A percentile compares a stretch with the other conserved stretches of the same genome.
These are phyloP conservation scores for Scorias spongiosa DNA, from an alignment of 2,329 filamentous ascomycete species.

Conservation along the genomic window DNA sequence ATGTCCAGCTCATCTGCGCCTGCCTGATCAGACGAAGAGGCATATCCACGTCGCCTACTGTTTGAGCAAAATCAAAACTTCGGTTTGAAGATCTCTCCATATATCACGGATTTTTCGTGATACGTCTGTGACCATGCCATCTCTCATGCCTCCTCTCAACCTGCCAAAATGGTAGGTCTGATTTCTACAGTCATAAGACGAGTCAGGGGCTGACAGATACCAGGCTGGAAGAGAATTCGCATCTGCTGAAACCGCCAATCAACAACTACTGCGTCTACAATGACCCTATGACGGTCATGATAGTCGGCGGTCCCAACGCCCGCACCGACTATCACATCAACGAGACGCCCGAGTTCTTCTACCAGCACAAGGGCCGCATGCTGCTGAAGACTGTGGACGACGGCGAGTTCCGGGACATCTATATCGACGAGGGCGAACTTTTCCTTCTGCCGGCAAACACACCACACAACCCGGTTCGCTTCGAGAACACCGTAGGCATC, in stretches of 20 bases:
- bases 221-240: slow-evolving; percentile 82
- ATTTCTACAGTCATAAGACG: not conserved
- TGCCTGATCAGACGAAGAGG: no score
- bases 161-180: slow-evolving; percentile 28
- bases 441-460: slow-evolving; percentile 86
- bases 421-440: slow-evolving; percentile 85
- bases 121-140: no score
- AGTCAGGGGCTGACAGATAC: not conserved
- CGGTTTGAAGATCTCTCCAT: no score
- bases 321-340: slow-evolving; percentile 99
- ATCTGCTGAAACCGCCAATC: slow-evolving; percentile 82
- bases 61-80: no score
- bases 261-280: slow-evolving; percentile 98
- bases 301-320: slow-evolving; percentile 90
- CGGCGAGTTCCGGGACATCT: slow-evolving; percentile 59
- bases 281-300: slow-evolving; percentile 70
- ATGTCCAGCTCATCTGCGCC: no score
- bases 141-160: slow-evolving; percentile 23
- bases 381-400: slow-evolving; percentile 77
- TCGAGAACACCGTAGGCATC: slow-evolving; percentile 83
- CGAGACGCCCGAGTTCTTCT: slow-evolving; percentile 92
- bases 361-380: slow-evolving; percentile 89
- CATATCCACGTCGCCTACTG: no score
- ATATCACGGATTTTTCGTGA: no score
- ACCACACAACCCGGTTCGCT: slow-evolving; percentile 91